Evolutionary conservation across 257 asterid genomes (phyloP).

Genomic region (Solanum ossicruentum): DNA sequence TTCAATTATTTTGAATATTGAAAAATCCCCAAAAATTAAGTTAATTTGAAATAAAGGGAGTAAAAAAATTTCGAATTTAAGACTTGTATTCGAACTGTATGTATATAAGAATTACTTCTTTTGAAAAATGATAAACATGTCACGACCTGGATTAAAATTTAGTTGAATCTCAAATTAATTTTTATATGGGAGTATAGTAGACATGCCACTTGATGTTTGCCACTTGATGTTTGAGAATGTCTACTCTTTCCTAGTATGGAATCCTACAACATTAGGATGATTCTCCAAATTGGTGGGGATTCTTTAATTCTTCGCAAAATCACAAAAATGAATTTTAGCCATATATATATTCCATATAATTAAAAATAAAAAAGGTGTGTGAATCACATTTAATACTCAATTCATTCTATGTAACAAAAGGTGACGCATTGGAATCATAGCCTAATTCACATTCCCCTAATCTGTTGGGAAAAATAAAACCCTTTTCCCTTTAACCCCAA

Average conservation of each 20-base stretch:
- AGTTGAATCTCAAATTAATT: neutral
- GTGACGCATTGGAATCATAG: neutral
- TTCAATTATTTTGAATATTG: no score
- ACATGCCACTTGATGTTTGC: neutral
- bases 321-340: neutral
- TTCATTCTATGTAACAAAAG: neutral
- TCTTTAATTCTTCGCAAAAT: neutral
- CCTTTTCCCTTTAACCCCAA: no score
- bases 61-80: neutral
- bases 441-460: neutral
- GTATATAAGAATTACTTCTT: neutral
- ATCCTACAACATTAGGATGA: neutral
- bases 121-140: accelerated
- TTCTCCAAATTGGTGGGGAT: neutral
- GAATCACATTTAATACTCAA: neutral
- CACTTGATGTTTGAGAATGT: neutral
- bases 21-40: no score
- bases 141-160: neutral
- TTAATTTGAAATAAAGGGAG: no score
- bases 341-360: neutral
- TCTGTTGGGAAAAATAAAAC: no score
- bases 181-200: neutral
- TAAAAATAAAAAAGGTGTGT: neutral
- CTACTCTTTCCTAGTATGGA: neutral
- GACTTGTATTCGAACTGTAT: accelerated